Conservation (phyloP, 768 basidiomycete species). For the Mycena epipterygia region DNA sequence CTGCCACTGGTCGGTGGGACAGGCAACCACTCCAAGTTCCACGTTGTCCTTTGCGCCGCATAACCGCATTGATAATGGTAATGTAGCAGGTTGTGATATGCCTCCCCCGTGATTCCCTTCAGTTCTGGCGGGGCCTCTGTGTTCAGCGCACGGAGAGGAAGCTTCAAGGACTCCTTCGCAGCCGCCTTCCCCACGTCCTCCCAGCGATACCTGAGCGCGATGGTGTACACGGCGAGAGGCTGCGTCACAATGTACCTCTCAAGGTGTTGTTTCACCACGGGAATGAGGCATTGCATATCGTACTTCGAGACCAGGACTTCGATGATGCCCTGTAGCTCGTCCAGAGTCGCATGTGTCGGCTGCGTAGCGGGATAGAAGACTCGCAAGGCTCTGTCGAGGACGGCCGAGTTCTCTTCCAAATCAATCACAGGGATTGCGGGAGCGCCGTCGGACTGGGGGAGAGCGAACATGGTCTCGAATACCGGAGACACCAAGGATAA, state of each 20-base stretch:
- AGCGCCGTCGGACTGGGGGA: neutral
- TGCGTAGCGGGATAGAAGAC: constrained; percentile 1
- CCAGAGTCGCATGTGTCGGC: neutral
- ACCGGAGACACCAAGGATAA: constrained; percentile 1
- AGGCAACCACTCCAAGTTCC: neutral
- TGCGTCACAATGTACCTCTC: neutral
- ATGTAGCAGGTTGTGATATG: neutral
- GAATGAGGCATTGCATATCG: neutral
- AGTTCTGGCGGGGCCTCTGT: neutral
- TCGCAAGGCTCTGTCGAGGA: neutral
- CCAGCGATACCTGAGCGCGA: neutral
- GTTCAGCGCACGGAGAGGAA: neutral
- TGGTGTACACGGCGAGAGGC: neutral
- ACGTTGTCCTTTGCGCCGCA: neutral
- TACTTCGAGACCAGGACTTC: neutral
- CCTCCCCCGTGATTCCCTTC: neutral
- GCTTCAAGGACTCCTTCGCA: neutral
- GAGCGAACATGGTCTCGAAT: neutral
- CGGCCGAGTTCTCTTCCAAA: neutral
- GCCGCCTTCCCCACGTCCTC: neutral
- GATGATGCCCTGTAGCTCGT: neutral
- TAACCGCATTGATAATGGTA: neutral
- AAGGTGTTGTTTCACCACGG: neutral
- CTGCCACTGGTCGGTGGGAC: neutral
- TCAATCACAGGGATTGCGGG: neutral